phyloP scores from a whole-genome alignment of 176 grass and related monocot genomes.

The Triticum monococcum region DNA sequence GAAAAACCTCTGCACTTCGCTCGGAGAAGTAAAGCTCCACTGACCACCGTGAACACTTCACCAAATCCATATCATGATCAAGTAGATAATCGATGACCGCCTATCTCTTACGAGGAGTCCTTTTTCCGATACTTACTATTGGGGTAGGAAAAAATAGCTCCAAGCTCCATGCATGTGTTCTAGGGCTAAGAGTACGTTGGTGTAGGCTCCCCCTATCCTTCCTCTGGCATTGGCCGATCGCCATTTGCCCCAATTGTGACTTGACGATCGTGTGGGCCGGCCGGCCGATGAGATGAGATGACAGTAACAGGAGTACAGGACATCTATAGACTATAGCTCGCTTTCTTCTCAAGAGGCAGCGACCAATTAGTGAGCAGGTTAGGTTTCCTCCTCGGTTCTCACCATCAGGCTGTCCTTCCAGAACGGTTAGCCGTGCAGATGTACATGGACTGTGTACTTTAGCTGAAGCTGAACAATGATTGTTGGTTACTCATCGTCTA shows the following conservation, averaged over 20 bases:
- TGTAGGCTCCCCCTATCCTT: too few species aligned
- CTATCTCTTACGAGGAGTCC: too few species aligned
- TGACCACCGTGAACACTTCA: too few species aligned
- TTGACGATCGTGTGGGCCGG: background rate
- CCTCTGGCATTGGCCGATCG: too few species aligned
- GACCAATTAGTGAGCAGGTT: background rate
- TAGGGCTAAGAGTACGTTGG: too few species aligned
- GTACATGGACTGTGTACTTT: background rate
- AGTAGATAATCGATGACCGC: too few species aligned
- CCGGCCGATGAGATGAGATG: background rate
- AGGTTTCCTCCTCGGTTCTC: slow-evolving; percentile 16
- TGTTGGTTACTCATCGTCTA: background rate
- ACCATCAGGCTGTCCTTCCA: background rate
- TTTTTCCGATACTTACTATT: too few species aligned
- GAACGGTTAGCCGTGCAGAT: slow-evolving; percentile 10
- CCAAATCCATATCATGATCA: too few species aligned
- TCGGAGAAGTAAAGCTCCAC: too few species aligned
- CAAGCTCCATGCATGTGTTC: too few species aligned
- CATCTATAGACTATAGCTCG: background rate
- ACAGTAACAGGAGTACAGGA: background rate
- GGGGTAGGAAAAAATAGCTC: too few species aligned
- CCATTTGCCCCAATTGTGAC: background rate
- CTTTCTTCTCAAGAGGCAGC: background rate
- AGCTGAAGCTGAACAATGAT: background rate
- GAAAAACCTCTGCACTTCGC: too few species aligned